phyloP scores from a whole-genome alignment of 371 early-diverging fungal species.

The Apophysomyces sp. region DNA sequence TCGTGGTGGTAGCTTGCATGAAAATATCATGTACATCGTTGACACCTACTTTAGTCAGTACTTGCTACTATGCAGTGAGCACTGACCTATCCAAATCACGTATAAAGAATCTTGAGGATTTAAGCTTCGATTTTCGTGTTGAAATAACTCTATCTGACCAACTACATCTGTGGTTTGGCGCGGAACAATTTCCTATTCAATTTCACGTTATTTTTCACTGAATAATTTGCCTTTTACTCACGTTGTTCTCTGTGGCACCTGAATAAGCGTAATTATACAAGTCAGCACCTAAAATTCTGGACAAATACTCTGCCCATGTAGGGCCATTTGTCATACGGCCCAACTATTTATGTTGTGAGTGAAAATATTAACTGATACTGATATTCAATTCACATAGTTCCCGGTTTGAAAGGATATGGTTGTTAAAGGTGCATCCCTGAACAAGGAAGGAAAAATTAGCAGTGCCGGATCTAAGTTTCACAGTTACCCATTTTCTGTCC shows the following conservation, averaged over 20 bases:
- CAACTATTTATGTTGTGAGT: not conserved
- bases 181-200: not conserved
- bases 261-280: conserved; percentile 21
- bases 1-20: not conserved
- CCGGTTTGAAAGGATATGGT: not conserved
- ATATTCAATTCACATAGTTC: not conserved
- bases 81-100: conserved; percentile 12
- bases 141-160: not conserved
- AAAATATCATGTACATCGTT: conserved; percentile 32
- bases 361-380: not conserved
- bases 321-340: conserved; percentile 22
- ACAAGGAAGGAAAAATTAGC: not conserved
- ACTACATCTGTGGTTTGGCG: not conserved
- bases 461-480: not conserved
- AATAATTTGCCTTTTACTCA: not conserved
- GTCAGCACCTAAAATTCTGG: conserved; percentile 14
- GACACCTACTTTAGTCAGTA: conserved; percentile 14
- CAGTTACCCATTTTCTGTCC: conserved; percentile 26
- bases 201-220: not conserved
- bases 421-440: conserved; percentile 10
- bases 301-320: conserved; percentile 23
- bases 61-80: not conserved
- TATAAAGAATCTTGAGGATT: not conserved
- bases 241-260: conserved; percentile 29
- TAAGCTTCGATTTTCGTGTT: not conserved